phyloP scores from a whole-genome alignment of 495 filamentous ascomycete genomes.

The Lepraria neglecta region DNA sequence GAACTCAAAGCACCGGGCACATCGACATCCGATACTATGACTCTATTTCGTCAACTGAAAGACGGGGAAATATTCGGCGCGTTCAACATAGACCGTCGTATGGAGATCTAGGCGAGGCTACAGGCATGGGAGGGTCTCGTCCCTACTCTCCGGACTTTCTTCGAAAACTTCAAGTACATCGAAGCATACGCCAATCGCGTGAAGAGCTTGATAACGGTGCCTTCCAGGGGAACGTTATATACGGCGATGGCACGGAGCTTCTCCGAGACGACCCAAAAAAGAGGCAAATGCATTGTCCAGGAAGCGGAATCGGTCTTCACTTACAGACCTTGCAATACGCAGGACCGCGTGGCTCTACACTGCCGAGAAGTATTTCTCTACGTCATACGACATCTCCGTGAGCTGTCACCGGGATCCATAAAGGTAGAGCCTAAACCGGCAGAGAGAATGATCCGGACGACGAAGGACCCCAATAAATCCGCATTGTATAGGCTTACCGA shows the following conservation, averaged over 20 bases:
- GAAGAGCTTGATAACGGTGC: neutral
- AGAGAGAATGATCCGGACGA: neutral
- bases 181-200: neutral
- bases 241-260: slow-evolving; percentile 9
- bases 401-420: neutral
- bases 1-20: slow-evolving; percentile 2
- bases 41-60: neutral
- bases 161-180: slow-evolving; percentile 13
- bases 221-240: neutral
- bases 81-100: neutral
- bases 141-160: slow-evolving; percentile 1
- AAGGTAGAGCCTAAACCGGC: slow-evolving; percentile 6
- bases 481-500: neutral
- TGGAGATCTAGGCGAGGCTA: neutral
- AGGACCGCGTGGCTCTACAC: neutral
- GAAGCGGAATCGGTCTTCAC: slow-evolving; percentile 10
- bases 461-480: neutral
- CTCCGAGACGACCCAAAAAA: neutral
- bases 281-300: slow-evolving; percentile 6
- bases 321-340: neutral
- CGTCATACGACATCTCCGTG: slow-evolving; percentile 5
- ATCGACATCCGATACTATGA: neutral
- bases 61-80: slow-evolving; percentile 7
- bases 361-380: slow-evolving; percentile 9
- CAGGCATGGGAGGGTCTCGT: slow-evolving; percentile 4